These are phyloP conservation scores for Halophytophthora batemanensis DNA, from an alignment of 352 stramenopile species.

Conservation along the genomic window DNA sequence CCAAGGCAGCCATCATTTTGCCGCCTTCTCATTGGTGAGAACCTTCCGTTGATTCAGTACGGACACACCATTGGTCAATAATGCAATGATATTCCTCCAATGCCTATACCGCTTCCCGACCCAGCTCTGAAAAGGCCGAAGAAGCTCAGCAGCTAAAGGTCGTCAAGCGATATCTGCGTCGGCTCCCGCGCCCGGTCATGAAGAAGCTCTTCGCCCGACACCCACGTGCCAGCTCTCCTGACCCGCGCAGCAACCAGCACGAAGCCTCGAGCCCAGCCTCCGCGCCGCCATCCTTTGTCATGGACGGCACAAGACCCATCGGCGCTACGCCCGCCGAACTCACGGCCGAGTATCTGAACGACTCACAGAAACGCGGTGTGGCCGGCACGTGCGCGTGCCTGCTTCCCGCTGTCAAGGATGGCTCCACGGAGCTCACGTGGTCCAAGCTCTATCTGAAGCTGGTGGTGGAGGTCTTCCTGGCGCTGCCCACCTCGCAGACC, in stretches of 20 bases:
- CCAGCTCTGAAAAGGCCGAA: no score
- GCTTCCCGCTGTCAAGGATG: constrained; percentile 62
- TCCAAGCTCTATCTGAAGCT: constrained; percentile 63
- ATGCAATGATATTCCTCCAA: no score
- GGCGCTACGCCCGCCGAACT: constrained; percentile 7
- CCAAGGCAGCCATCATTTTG: no score
- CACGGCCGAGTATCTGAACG: constrained; percentile 34
- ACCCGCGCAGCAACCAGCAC: not conserved
- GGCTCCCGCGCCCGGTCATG: not conserved
- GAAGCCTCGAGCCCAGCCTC: not conserved
- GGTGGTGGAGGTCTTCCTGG: constrained; percentile 59
- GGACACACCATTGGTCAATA: no score
- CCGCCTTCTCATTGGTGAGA: no score
- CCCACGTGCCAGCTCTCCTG: not conserved
- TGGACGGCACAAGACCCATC: not conserved
- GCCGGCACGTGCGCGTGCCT: constrained; percentile 66
- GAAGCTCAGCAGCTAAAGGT: no score
- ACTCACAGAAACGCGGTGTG: constrained; percentile 64
- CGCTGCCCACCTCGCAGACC: constrained; percentile 43
- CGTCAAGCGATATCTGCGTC: not conserved
- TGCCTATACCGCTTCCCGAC: no score
- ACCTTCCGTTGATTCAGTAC: no score
- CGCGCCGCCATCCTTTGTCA: not conserved
- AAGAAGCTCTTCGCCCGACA: constrained; percentile 5
- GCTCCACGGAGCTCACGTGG: constrained; percentile 52